Evolutionary conservation across 352 stramenopile genomes (phyloP).

Genomic region (Pythium sukuiense): DNA sequence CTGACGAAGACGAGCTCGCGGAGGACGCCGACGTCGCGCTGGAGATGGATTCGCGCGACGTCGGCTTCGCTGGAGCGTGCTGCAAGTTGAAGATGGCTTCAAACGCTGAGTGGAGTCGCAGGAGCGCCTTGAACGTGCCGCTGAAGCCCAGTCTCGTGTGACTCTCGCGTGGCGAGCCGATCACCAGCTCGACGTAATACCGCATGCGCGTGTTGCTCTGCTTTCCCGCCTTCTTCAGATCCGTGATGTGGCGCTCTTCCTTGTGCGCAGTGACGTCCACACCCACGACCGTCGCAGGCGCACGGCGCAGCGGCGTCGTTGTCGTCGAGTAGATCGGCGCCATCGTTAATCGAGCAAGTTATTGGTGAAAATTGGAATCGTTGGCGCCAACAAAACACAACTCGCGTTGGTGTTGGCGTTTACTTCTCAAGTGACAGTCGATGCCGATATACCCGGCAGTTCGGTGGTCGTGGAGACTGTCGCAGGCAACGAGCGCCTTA

Average conservation of each 20-base stretch:
- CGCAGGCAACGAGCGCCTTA: background rate
- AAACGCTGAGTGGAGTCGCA: constrained; percentile 53
- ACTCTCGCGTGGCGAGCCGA: constrained; percentile 45
- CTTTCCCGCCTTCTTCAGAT: constrained; percentile 33
- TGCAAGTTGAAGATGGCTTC: constrained; percentile 38
- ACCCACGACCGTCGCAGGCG: constrained; percentile 29
- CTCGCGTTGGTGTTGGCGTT: background rate
- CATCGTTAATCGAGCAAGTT: background rate
- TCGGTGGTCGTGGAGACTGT: background rate
- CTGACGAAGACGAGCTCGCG: constrained; percentile 44
- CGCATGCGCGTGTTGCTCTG: constrained; percentile 52
- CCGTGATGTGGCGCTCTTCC: constrained; percentile 52
- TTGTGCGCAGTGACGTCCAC: constrained; percentile 71
- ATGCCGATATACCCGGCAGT: background rate
- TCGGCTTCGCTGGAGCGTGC: constrained; percentile 24
- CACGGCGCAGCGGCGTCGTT: background rate
- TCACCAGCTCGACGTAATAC: constrained; percentile 74
- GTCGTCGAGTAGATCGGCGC: constrained; percentile 1
- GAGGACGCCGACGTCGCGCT: constrained; percentile 44
- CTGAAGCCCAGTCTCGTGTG: constrained; percentile 68
- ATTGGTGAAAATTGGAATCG: constrained; percentile 8
- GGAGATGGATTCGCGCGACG: constrained; percentile 40
- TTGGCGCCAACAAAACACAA: constrained; percentile 3
- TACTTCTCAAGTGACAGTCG: background rate
- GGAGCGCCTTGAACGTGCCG: constrained; percentile 58